phyloP scores from a whole-genome alignment of 2,329 filamentous ascomycete species.

The Phaeosphaeriaceae sp. region DNA sequence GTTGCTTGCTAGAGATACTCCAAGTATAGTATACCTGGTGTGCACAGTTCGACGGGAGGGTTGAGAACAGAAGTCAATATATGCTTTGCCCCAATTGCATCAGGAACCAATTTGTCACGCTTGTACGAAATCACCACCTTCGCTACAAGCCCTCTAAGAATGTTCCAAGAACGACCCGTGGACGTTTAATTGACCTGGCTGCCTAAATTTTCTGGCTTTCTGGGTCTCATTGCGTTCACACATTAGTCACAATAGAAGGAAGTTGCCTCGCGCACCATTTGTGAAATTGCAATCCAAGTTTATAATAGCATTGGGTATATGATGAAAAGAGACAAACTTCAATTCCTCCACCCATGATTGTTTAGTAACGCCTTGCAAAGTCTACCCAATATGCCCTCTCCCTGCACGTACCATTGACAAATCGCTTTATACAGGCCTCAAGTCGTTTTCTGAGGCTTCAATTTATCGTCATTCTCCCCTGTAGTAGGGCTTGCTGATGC shows the following conservation, averaged over 20 bases:
- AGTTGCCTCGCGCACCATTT: too few species aligned
- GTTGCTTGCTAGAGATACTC: too few species aligned
- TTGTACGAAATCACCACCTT: conserved; percentile 46
- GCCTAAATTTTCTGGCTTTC: conserved; percentile 39
- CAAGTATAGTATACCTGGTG: too few species aligned
- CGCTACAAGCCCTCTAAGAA: conserved; percentile 49
- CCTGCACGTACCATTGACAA: neutral
- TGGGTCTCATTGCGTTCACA: conserved; percentile 49
- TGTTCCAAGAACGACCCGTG: conserved; percentile 45
- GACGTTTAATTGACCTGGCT: conserved; percentile 50
- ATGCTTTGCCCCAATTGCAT: too few species aligned
- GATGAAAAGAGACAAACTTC: neutral
- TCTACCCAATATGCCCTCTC: neutral
- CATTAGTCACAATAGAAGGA: conserved; percentile 11
- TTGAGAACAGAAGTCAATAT: too few species aligned
- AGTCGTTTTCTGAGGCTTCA: neutral
- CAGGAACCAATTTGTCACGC: conserved; percentile 51
- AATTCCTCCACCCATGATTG: neutral
- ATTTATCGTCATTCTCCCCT: conserved; percentile 15
- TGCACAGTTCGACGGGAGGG: too few species aligned
- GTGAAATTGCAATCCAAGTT: neutral
- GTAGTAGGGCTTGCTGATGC: conserved; percentile 12
- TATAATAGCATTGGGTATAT: conserved; percentile 5
- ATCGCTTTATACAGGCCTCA: neutral
- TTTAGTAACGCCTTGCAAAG: neutral